phyloP scores from a whole-genome alignment of 2,329 filamentous ascomycete species.

The Trichoderma gracile region DNA sequence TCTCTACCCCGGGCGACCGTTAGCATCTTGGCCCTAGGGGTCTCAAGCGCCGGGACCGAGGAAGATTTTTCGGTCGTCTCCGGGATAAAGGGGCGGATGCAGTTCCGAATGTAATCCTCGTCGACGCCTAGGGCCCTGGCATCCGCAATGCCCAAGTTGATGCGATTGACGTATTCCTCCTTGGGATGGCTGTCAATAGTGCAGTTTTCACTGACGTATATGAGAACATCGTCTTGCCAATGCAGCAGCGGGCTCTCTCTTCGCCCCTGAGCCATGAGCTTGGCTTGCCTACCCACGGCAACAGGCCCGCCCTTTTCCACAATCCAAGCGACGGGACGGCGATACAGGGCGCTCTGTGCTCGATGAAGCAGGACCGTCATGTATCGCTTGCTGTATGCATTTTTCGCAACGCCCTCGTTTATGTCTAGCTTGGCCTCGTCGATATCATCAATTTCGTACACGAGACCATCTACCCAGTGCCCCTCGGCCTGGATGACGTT shows the following conservation, averaged over 20 bases:
- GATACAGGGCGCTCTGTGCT: slow-evolving; percentile 39
- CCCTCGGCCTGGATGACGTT: slow-evolving; percentile 43
- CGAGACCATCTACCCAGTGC: slow-evolving; percentile 44
- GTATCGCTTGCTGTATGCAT: slow-evolving; percentile 42
- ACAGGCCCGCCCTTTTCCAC: slow-evolving; percentile 41
- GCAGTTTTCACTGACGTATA: slow-evolving; percentile 42
- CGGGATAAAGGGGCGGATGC: slow-evolving; percentile 42
- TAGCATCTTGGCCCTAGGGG: slow-evolving; percentile 14
- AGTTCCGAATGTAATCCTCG: slow-evolving; percentile 41
- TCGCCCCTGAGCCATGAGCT: slow-evolving; percentile 26
- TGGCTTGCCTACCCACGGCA: slow-evolving; percentile 33
- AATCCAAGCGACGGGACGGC: slow-evolving; percentile 42
- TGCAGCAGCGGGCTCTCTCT: slow-evolving; percentile 30
- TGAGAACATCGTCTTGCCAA: slow-evolving; percentile 40
- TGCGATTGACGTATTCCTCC: slow-evolving; percentile 45
- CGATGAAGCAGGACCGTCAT: slow-evolving; percentile 39
- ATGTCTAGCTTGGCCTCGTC: slow-evolving; percentile 45
- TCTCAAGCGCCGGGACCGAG: not conserved
- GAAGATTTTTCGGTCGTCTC: slow-evolving; percentile 21
- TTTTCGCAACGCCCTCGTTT: slow-evolving; percentile 44
- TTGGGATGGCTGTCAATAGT: slow-evolving; percentile 40
- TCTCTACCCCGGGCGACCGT: slow-evolving; percentile 22
- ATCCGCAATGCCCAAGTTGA: slow-evolving; percentile 43
- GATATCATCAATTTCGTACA: slow-evolving; percentile 42
- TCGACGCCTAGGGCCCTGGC: slow-evolving; percentile 41